These are phyloP conservation scores for Pseudogymnoascus sp. DNA, from an alignment of 2,329 filamentous ascomycete genomes.

Conservation along the genomic window DNA sequence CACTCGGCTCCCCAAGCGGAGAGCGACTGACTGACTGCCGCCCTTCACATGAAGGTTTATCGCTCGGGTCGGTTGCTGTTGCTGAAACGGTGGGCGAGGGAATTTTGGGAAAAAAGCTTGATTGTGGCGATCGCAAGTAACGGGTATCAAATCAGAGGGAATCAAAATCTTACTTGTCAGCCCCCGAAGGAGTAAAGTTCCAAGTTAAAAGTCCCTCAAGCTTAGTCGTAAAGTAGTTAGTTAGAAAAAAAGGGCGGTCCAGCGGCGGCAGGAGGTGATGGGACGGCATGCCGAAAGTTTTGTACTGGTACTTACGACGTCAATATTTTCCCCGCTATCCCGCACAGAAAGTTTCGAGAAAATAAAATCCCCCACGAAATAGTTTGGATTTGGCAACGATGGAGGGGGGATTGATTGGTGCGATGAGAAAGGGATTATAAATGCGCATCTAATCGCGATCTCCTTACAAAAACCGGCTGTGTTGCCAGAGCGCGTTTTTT, in stretches of 20 bases:
- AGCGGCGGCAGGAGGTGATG: too few relatives aligned
- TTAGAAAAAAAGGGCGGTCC: too few relatives aligned
- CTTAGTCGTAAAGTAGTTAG: too few relatives aligned
- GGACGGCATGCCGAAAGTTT: too few relatives aligned
- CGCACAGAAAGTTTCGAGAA: background rate
- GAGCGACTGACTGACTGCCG: background rate
- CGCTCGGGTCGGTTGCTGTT: background rate
- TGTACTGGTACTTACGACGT: background rate
- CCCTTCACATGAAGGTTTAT: background rate
- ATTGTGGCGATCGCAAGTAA: background rate
- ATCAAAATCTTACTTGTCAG: background rate
- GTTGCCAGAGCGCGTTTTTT: background rate
- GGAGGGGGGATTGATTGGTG: too few relatives aligned
- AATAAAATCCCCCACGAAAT: background rate
- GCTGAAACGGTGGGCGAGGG: background rate
- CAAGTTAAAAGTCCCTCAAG: too few relatives aligned
- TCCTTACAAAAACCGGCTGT: background rate
- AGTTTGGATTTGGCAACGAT: background rate
- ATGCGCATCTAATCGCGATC: background rate
- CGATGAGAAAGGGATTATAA: background rate
- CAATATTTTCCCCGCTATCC: background rate
- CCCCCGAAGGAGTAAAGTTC: background rate
- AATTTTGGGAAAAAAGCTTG: background rate
- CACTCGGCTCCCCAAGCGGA: too few relatives aligned
- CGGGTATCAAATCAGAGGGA: background rate